Evolutionary conservation across 768 basidiomycete genomes (phyloP), one percentile per base, ranked within the genome.

Genomic region (Leccinellum luteum): DNA sequence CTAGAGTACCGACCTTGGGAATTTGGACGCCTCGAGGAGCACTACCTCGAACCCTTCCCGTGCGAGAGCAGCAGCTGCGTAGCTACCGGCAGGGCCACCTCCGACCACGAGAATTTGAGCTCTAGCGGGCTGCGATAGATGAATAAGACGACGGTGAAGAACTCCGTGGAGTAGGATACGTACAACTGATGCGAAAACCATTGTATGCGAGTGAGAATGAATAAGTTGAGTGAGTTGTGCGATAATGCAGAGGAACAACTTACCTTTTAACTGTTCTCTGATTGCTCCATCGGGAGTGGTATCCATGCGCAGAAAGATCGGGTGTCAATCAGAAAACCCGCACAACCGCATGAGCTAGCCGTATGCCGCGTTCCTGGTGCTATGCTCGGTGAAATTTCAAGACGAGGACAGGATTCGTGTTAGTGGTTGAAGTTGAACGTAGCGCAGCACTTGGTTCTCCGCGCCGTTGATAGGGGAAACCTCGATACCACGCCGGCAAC

Each of bases 1-100:
- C 25, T 27, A 3, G 19, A 2, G 8, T 27, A 54, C 55, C 14
- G 23, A 62, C 62, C 62, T 56, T 5, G 62, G 60, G n/a, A 53
- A 57, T 15, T 54, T 59, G 2, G 52, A 19, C 0, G 62, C 60
- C 23, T 63, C 62, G 3, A 64, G 43, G 6, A 63, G 23, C 2
- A 56, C 32, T 14, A 51, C 49, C 14, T 51, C 32, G 12, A 63
- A 62, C 14, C 52, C 62, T n/a, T 62, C 57, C 6, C 60, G 28
- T 6, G 58, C 55, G 13, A 64, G 57, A 1, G 53, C 52, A 4
- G 55, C 32, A 4, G 57, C 57, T 1, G 57, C 45, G 30, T 64
- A 54, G 30, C 63, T 63, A 5, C 63, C 57, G 0, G 61, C 50
- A 1, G 61, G 57, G 13, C 63, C 63, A 5, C 63, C 53, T 19